A percentile compares a stretch with the other conserved stretches of the same genome.
phyloP scores from a whole-genome alignment of 225 moss, liverwort and hornwort species.

The Polytrichum formosum region DNA sequence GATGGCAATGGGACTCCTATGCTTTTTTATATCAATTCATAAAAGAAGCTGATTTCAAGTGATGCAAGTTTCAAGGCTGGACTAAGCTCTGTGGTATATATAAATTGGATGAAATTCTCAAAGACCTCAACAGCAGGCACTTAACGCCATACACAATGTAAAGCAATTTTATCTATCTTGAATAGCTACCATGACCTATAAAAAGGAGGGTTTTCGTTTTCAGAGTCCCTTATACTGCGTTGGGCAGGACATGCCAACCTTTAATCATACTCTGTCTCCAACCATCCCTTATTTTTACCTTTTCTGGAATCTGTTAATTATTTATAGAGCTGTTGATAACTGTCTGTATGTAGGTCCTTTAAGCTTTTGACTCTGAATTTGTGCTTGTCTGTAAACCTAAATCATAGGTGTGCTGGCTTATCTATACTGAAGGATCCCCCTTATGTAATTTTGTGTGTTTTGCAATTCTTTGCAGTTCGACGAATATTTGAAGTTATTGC shows the following conservation, averaged over 20 bases:
- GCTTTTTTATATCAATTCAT: neutral
- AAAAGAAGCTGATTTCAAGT: neutral
- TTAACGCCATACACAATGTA: too few species aligned
- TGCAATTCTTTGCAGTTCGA: constrained; percentile 21
- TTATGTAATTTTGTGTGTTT: neutral
- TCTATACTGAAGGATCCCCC: neutral
- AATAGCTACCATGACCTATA: constrained; percentile 1
- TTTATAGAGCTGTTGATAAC: neutral
- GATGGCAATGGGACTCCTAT: neutral
- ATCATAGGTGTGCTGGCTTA: neutral
- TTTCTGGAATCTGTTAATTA: neutral
- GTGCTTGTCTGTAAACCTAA: neutral
- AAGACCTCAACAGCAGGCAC: too few species aligned
- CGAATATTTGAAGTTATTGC: constrained; percentile 33
- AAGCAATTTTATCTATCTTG: neutral
- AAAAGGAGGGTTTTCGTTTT: too few species aligned
- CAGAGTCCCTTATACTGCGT: neutral
- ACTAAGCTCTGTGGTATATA: neutral
- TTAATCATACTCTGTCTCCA: neutral
- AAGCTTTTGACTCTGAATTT: neutral
- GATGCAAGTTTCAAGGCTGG: neutral
- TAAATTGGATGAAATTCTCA: neutral
- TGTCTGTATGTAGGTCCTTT: neutral
- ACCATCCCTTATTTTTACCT: too few species aligned
- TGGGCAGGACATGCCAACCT: neutral